Evolutionary conservation across 2,329 filamentous ascomycete species (phyloP).

Genomic region (Cytospora paraplurivora): DNA sequence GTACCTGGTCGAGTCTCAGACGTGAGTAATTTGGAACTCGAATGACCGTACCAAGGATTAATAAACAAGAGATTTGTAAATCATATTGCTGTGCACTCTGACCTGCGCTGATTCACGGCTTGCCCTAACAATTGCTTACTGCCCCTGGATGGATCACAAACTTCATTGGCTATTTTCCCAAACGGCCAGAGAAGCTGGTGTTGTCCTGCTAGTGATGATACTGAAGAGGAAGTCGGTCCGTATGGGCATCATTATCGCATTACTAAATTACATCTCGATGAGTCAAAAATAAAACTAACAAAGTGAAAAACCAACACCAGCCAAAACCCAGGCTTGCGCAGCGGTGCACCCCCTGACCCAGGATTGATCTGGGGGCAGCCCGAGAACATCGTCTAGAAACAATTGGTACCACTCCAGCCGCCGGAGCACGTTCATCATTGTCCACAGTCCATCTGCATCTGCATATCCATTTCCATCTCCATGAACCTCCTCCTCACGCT

Average conservation of each 20-base stretch:
- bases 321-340: background rate
- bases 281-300: background rate
- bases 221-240: background rate
- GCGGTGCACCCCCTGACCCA: background rate
- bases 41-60: background rate
- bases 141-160: no score
- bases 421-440: background rate
- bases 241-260: background rate
- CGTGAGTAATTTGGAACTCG: no score
- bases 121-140: no score
- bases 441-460: constrained; percentile 17
- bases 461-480: constrained; percentile 19
- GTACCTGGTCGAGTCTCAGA: background rate
- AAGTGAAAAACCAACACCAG: background rate
- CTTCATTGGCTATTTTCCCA: background rate
- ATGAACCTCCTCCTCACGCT: constrained; percentile 23
- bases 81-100: no score
- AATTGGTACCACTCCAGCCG: background rate
- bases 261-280: background rate
- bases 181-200: background rate
- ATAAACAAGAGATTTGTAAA: background rate
- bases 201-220: background rate
- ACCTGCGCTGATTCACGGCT: no score
- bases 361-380: background rate
- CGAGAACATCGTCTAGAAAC: background rate